Conservation (phyloP, 2,329 filamentous ascomycete genomes). For the Claviceps monticola region DNA sequence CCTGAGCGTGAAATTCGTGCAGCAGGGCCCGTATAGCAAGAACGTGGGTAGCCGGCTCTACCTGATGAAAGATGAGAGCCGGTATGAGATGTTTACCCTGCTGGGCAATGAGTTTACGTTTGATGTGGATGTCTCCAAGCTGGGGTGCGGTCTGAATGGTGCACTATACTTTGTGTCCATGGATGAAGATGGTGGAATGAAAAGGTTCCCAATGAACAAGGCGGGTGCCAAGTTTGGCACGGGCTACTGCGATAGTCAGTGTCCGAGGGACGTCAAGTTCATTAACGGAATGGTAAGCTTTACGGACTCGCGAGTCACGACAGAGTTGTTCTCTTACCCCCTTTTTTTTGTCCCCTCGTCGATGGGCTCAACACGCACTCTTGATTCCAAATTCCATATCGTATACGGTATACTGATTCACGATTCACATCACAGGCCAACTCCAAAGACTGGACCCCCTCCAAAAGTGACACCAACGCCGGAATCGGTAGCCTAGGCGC, state of each 20-base stretch:
- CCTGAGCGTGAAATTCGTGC: background rate
- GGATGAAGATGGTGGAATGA: constrained; percentile 41
- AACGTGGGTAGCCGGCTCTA: background rate
- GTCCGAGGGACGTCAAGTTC: constrained; percentile 26
- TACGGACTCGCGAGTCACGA: no score
- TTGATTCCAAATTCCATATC: no score
- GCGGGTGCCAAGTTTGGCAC: constrained; percentile 46
- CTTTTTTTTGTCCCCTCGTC: background rate
- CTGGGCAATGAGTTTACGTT: background rate
- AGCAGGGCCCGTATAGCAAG: background rate
- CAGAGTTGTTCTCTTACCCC: background rate
- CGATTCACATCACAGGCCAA: constrained; percentile 11
- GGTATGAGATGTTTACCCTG: background rate
- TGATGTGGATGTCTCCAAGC: constrained; percentile 39
- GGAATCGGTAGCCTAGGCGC: constrained; percentile 38
- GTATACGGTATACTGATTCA: no score
- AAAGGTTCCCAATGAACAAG: constrained; percentile 36
- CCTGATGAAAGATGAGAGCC: background rate
- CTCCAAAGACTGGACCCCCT: constrained; percentile 36
- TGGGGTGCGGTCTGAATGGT: constrained; percentile 58
- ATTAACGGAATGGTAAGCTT: background rate
- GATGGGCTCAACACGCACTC: background rate
- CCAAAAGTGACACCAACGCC: constrained; percentile 38
- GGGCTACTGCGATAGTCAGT: constrained; percentile 39
- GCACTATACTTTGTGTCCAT: constrained; percentile 54